These are phyloP conservation scores for Martiniozyma abietophila DNA, from an alignment of 805 yeast genomes.

Conservation along the genomic window DNA sequence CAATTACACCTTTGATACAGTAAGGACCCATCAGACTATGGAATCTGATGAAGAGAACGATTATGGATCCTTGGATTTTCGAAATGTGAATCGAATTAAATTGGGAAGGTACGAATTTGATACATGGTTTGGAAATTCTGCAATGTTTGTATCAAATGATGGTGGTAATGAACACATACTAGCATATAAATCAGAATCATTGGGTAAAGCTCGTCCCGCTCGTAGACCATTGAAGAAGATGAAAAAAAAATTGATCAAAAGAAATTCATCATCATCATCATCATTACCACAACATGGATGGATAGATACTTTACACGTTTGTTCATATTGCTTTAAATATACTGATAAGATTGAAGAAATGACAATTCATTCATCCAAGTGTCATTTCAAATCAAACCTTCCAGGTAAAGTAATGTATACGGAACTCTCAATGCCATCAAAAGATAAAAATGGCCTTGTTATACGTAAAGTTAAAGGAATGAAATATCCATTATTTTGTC, in stretches of 20 bases:
- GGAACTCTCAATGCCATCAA: too few species aligned
- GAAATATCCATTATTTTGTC: slow-evolving; percentile 60
- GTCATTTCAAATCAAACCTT: slow-evolving; percentile 29
- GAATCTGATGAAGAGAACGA: slow-evolving; percentile 28
- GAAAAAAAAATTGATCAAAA: neutral
- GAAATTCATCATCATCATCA: too few species aligned
- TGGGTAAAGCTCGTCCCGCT: slow-evolving; percentile 3
- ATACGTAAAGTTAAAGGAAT: slow-evolving; percentile 65
- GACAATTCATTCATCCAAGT: slow-evolving; percentile 39
- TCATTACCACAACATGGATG: slow-evolving; percentile 28
- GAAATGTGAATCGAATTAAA: slow-evolving; percentile 57
- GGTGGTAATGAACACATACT: slow-evolving; percentile 2
- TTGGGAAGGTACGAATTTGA: slow-evolving; percentile 61
- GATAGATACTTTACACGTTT: slow-evolving; percentile 58
- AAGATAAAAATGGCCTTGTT: slow-evolving; percentile 41
- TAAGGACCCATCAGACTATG: neutral
- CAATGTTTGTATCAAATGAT: slow-evolving; percentile 44
- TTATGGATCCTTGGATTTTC: slow-evolving; percentile 52
- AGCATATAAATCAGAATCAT: slow-evolving; percentile 1
- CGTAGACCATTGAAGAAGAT: neutral
- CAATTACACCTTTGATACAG: too few species aligned
- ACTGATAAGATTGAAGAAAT: slow-evolving; percentile 39
- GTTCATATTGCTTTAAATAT: slow-evolving; percentile 81
- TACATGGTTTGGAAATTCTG: slow-evolving; percentile 87
- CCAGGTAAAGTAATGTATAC: slow-evolving; percentile 66